Conservation (phyloP, 2,329 filamentous ascomycete species). For the Talaromyces sp. region DNA sequence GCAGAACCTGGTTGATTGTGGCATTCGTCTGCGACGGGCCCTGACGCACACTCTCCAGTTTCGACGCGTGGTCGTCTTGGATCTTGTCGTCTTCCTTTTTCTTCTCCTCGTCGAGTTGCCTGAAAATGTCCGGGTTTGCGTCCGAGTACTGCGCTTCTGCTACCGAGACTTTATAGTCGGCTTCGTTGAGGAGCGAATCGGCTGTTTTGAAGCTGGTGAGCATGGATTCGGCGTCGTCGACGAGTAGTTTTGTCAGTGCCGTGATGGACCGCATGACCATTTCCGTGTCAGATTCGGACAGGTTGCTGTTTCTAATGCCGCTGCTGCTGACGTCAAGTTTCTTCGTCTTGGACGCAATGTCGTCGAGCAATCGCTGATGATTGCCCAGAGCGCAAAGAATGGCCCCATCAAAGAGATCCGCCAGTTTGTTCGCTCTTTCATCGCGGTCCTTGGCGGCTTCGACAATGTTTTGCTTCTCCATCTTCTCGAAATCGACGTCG, state of each 20-base stretch:
- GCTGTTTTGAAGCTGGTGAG: slow-evolving; percentile 43
- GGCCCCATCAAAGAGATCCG: slow-evolving; percentile 47
- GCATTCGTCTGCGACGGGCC: slow-evolving; percentile 31
- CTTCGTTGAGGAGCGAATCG: slow-evolving; percentile 47
- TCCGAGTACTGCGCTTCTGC: slow-evolving; percentile 46
- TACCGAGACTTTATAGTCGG: slow-evolving; percentile 51
- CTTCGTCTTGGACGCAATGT: slow-evolving; percentile 40
- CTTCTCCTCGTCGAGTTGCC: slow-evolving; percentile 42
- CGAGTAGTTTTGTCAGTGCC: slow-evolving; percentile 35
- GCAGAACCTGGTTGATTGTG: slow-evolving; percentile 36
- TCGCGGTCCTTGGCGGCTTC: slow-evolving; percentile 47
- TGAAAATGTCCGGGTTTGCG: slow-evolving; percentile 37
- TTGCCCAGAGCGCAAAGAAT: slow-evolving; percentile 47
- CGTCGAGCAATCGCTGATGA: slow-evolving; percentile 48
- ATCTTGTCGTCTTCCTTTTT: slow-evolving; percentile 46
- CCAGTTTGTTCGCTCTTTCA: slow-evolving; percentile 45
- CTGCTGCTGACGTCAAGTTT: slow-evolving; percentile 28
- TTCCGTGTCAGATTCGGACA: slow-evolving; percentile 31
- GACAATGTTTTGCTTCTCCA: slow-evolving; percentile 47
- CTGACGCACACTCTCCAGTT: slow-evolving; percentile 38
- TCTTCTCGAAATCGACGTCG: slow-evolving; percentile 44
- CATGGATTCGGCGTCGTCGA: slow-evolving; percentile 41
- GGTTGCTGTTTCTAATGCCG: slow-evolving; percentile 23
- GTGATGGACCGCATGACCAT: slow-evolving; percentile 34
- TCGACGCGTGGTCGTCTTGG: slow-evolving; percentile 35